These are phyloP conservation scores for Entomortierella chlamydospora DNA, from an alignment of 192 early-diverging fungal species.

Conservation along the genomic window DNA sequence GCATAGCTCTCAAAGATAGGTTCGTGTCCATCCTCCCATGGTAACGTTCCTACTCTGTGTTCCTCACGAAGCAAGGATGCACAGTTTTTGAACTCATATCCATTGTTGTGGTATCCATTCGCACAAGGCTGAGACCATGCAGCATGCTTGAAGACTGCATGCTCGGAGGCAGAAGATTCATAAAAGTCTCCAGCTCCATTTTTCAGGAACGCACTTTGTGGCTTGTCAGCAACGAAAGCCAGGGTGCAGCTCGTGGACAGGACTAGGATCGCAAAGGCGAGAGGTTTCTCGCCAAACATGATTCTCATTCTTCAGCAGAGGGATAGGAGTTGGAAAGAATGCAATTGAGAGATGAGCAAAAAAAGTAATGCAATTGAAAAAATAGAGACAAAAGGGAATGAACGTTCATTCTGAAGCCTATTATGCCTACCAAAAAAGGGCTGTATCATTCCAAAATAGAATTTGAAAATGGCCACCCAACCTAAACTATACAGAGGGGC, in stretches of 20 bases:
- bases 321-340: not conserved
- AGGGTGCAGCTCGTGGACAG: slow-evolving; percentile 5
- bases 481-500: too few species aligned
- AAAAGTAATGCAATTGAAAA: not conserved
- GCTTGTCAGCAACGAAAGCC: not conserved
- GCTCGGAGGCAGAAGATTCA: not conserved
- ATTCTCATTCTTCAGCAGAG: not conserved
- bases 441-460: too few species aligned
- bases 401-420: too few species aligned
- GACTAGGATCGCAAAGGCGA: slow-evolving; percentile 3
- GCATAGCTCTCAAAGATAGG: slow-evolving; percentile 70
- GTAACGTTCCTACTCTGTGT: slow-evolving; percentile 34
- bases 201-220: not conserved
- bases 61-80: slow-evolving; percentile 12
- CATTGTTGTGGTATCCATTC: not conserved
- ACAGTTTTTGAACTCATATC: not conserved
- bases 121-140: not conserved
- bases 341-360: not conserved
- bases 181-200: too few species aligned
- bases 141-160: slow-evolving; percentile 4
- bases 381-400: too few species aligned
- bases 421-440: too few species aligned
- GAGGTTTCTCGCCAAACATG: not conserved
- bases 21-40: slow-evolving; percentile 59
- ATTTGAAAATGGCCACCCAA: too few species aligned